Percentiles rank a stretch among this genome's conserved stretches.
Conservation (phyloP, 768 basidiomycete species). For the Lentinula aciculospora region DNA sequence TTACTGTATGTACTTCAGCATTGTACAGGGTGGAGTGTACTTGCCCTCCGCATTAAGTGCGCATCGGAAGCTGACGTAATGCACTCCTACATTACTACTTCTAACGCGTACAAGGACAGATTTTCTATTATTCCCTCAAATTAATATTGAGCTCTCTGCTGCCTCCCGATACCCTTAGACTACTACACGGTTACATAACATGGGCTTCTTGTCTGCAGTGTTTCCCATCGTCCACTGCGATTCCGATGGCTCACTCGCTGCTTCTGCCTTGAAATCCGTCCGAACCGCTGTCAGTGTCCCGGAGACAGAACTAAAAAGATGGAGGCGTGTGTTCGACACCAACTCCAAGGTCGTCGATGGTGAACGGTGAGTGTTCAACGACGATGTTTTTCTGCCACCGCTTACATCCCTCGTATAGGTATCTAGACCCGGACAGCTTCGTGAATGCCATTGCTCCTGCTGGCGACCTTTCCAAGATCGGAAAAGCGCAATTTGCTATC, state of each 20-base stretch:
- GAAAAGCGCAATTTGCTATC: constrained; percentile 82
- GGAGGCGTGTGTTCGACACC: constrained; percentile 83
- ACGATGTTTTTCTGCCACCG: background rate
- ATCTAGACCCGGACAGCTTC: constrained; percentile 82
- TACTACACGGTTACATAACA: constrained; percentile 18
- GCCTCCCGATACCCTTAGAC: constrained; percentile 27
- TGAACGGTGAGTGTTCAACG: constrained; percentile 35
- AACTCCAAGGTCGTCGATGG: constrained; percentile 75
- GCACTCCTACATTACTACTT: background rate
- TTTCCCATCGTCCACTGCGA: constrained; percentile 54
- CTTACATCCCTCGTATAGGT: constrained; percentile 39
- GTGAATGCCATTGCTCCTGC: constrained; percentile 92
- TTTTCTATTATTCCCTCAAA: background rate
- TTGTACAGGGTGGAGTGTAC: background rate
- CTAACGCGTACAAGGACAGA: background rate
- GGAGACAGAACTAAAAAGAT: constrained; percentile 82
- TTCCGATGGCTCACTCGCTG: constrained; percentile 41
- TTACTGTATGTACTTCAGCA: background rate
- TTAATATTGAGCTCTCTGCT: constrained; percentile 13
- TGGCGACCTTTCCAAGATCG: constrained; percentile 80
- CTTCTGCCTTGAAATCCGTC: constrained; percentile 57
- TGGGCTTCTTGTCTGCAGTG: constrained; percentile 36
- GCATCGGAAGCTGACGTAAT: background rate
- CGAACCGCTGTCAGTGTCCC: constrained; percentile 65
- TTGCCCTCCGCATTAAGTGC: constrained; percentile 25